Conservation (phyloP, 1,284 basidiomycete species). For the Prillingera fragicola region DNA sequence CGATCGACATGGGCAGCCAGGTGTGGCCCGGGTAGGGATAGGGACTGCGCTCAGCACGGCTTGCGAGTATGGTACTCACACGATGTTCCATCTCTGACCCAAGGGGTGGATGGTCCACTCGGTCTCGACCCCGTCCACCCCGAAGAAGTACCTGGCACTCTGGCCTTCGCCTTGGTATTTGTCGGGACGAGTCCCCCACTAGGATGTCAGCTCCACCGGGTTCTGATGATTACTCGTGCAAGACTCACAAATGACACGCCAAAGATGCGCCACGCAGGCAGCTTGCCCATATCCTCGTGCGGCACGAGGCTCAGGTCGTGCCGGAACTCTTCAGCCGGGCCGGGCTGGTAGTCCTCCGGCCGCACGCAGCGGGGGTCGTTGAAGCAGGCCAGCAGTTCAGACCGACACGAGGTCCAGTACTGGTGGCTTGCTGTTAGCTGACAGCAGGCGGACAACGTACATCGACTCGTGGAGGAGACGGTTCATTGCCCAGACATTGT, state of each 20-base stretch:
- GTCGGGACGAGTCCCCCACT: conserved; percentile 7
- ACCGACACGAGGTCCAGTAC: conserved; percentile 7
- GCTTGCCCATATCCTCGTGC: conserved; percentile 30
- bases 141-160: conserved; percentile 20
- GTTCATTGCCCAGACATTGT: not conserved
- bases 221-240: no score
- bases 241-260: conserved; percentile 38
- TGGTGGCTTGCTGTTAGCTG: not conserved
- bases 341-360: conserved; percentile 32
- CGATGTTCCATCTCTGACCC: conserved; percentile 39
- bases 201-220: not conserved
- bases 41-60: no score
- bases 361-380: conserved; percentile 42
- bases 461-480: not conserved
- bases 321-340: conserved; percentile 14
- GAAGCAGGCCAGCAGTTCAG: conserved; percentile 25
- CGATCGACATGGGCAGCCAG: conserved; percentile 39
- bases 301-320: conserved; percentile 25
- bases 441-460: not conserved
- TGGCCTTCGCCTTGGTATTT: conserved; percentile 18
- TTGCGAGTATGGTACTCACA: conserved; percentile 7
- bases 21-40: conserved; percentile 32
- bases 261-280: conserved; percentile 41
- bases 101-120: conserved; percentile 40
- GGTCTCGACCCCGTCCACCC: conserved; percentile 18